phyloP scores from a whole-genome alignment of 345 rosid genomes.

The Bruguiera sexangula region DNA sequence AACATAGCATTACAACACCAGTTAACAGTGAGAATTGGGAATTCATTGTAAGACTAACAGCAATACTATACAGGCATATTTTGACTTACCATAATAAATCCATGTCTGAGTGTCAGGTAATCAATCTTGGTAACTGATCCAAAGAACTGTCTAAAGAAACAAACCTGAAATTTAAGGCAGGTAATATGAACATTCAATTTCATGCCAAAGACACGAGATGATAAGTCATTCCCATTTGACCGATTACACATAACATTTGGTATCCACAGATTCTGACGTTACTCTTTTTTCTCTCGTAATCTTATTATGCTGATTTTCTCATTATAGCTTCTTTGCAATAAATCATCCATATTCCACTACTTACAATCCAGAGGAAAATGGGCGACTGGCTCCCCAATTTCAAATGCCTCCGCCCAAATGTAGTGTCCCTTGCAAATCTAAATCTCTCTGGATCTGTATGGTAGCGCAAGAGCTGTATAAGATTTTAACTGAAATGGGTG shows the following conservation, averaged over 20 bases:
- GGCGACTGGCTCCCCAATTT: slow-evolving; percentile 59
- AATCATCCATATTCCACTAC: background rate
- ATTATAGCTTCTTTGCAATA: background rate
- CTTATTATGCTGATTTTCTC: background rate
- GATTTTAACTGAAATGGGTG: background rate
- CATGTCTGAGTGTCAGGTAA: slow-evolving; percentile 82
- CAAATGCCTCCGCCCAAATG: slow-evolving; percentile 85
- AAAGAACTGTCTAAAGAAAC: slow-evolving; percentile 91
- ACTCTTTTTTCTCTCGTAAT: background rate
- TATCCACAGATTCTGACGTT: too few relatives aligned
- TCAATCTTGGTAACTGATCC: slow-evolving; percentile 85
- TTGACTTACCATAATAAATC: slow-evolving; percentile 65
- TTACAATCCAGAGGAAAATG: slow-evolving; percentile 65
- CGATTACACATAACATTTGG: too few relatives aligned
- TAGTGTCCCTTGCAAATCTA: slow-evolving; percentile 90
- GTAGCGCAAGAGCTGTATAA: background rate
- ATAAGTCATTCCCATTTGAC: too few relatives aligned
- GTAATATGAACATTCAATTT: background rate
- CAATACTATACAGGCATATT: too few relatives aligned
- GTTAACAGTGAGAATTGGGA: background rate
- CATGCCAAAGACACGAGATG: background rate
- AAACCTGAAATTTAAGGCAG: slow-evolving; percentile 42
- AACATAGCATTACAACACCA: background rate
- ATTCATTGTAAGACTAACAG: background rate
- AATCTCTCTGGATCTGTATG: slow-evolving; percentile 84